phyloP scores from a whole-genome alignment of 306 rosid genomes.

The Corylus heterophylla region DNA sequence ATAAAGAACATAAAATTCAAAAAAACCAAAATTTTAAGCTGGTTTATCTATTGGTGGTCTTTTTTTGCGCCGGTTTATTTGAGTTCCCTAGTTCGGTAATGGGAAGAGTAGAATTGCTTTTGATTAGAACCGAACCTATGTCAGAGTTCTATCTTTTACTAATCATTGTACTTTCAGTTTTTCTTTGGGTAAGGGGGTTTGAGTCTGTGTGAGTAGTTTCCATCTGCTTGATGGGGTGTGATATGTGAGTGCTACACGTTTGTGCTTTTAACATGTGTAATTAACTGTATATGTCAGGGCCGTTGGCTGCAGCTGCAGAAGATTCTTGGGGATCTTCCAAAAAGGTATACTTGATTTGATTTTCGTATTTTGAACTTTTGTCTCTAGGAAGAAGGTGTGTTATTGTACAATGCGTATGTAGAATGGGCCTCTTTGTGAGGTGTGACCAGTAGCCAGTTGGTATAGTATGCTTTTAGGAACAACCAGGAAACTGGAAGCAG shows the following conservation, averaged over 20 bases:
- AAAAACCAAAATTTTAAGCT: no score
- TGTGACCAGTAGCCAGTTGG: constrained; percentile 12
- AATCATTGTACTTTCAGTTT: no score
- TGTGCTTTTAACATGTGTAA: constrained; percentile 11
- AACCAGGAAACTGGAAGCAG: not conserved
- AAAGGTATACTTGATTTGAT: constrained; percentile 48
- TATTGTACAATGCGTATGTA: not conserved
- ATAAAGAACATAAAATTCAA: not conserved
- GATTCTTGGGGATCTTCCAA: constrained; percentile 54
- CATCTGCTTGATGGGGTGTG: constrained; percentile 13
- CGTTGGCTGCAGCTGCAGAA: constrained; percentile 49
- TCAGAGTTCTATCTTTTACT: not conserved
- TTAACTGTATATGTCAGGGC: constrained; percentile 47
- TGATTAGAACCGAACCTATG: constrained; percentile 3
- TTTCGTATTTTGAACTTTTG: not conserved
- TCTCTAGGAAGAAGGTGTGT: not conserved
- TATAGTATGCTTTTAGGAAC: not conserved
- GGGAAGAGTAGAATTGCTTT: not conserved
- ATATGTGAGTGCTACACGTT: not conserved
- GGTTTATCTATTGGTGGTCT: not conserved
- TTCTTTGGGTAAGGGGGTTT: constrained; percentile 2
- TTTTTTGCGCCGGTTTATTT: not conserved
- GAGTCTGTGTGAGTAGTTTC: not conserved
- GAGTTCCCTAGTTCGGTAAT: not conserved
- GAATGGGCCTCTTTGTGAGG: not conserved